Base-by-base conservation (phyloP, 345 rosid species). In the Linum trigynum region DNA sequence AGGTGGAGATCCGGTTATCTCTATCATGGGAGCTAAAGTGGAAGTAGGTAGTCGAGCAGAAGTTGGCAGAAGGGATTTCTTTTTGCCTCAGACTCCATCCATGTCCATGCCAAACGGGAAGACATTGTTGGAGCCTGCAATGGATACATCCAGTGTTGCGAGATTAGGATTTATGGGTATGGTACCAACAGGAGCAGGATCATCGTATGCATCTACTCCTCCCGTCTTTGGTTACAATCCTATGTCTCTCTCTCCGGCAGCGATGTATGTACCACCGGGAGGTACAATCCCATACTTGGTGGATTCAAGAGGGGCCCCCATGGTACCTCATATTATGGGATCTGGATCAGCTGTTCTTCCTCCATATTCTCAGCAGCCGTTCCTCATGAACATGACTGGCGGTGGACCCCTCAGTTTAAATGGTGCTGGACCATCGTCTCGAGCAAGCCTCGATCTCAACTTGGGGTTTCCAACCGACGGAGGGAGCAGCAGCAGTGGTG, bases 11-110 rank as follows among this genome's bases (percentile, higher is more conserved):
- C 89, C 92, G 40, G 84, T 63, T 43, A 81, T 94, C 57, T 88
- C 96, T 43, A 68, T 94, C 64, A 59, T 90, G 71, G 97, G 97
- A 68, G 72, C 89, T 15, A 85, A 75, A 84, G 90, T 88, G 66
- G 78, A 74, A 65, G 68, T 74, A 63, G 70, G 74, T 9, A 17
- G 39, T 58, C 45, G 71, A 41, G 4, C 17, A 15, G 96, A 83
- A 64, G 76, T 77, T 32, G 72, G 69, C 57, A 81, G 83, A 70
- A 86, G 80, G 72, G 88, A 80, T 39, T 74, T 73, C 65, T 0
- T 23, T 23, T 67, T 67, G 65, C 77, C 82, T 62, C 87, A 70
- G 67, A 56, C 68, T 71, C 71, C 78, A 32, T 77, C 81, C 53
- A 48, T 48, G 53, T 48, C 14, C 67, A 75, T 85, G 71, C 71